These are phyloP conservation scores for Volvox africanus DNA, from an alignment of 139 green algal species.

Conservation along the genomic window DNA sequence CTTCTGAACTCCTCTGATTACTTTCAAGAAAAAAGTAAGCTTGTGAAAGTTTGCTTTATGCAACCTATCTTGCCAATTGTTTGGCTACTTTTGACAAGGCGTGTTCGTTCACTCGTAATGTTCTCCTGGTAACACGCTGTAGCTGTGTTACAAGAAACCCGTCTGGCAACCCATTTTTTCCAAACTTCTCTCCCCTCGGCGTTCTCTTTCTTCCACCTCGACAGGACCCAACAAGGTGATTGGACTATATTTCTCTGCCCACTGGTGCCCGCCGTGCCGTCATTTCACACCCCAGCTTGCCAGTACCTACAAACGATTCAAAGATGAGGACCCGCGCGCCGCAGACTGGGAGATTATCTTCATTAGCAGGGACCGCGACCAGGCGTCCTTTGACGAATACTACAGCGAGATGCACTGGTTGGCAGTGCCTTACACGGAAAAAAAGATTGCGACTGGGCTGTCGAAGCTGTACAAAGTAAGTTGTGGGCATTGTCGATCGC, in stretches of 20 bases:
- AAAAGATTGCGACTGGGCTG: slow-evolving; percentile 23
- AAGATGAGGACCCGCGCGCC: not conserved
- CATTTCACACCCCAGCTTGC: slow-evolving; percentile 46
- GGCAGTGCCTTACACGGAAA: slow-evolving; percentile 16
- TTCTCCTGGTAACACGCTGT: too few species aligned
- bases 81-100: too few species aligned
- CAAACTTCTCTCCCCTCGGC: not conserved
- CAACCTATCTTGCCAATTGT: too few species aligned
- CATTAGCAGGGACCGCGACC: slow-evolving; percentile 40
- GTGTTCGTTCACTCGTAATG: too few species aligned
- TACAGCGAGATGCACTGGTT: slow-evolving; percentile 44
- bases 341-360: slow-evolving; percentile 41
- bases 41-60: too few species aligned
- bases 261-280: slow-evolving; percentile 53
- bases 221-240: slow-evolving; percentile 39
- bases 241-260: slow-evolving; percentile 42
- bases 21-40: too few species aligned
- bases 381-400: slow-evolving; percentile 43
- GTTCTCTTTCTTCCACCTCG: not conserved
- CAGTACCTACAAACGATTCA: slow-evolving; percentile 31
- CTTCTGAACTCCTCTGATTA: too few species aligned
- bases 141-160: too few species aligned
- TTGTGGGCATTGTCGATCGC: too few species aligned
- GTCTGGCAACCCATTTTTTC: too few species aligned
- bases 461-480: slow-evolving; percentile 37